Conservation (phyloP, 75 land plant genomes). For the Azolla pinnata region DNA sequence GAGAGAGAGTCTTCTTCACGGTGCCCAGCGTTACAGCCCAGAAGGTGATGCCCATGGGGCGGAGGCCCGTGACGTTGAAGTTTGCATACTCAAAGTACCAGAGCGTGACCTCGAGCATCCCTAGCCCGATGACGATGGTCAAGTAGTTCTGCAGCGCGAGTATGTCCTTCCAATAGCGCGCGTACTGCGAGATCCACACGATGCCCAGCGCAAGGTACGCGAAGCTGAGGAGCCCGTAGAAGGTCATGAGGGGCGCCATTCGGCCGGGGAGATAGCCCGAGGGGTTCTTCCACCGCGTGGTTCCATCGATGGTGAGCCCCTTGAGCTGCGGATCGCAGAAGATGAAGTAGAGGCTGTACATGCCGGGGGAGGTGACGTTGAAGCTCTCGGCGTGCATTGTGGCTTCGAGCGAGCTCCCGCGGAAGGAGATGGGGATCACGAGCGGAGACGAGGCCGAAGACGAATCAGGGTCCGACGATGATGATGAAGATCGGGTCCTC, state of each 20-base stretch:
- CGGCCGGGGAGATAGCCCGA: conserved; percentile 80
- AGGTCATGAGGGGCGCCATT: conserved; percentile 78
- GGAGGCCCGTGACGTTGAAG: conserved; percentile 60
- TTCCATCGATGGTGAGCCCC: conserved; percentile 50
- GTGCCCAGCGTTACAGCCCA: conserved; percentile 84
- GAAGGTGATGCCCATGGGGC: conserved; percentile 70
- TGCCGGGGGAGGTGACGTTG: conserved; percentile 55
- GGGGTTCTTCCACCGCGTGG: conserved; percentile 81
- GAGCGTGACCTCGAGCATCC: conserved; percentile 76
- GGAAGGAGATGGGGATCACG: conserved; percentile 28
- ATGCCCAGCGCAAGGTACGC: conserved; percentile 64
- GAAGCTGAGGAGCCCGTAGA: conserved; percentile 69
- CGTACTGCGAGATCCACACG: conserved; percentile 67
- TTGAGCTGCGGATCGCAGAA: conserved; percentile 68
- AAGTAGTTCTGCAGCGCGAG: conserved; percentile 76
- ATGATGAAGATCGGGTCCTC: too few relatives aligned
- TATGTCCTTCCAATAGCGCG: conserved; percentile 71
- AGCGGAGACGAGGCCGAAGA: too few relatives aligned
- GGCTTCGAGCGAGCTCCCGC: conserved; percentile 29
- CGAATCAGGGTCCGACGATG: conserved; percentile 42
- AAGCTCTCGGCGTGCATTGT: conserved; percentile 26
- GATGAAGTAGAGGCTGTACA: conserved; percentile 77
- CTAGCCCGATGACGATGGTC: conserved; percentile 63
- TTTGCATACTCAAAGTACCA: conserved; percentile 89
- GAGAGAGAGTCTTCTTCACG: conserved; percentile 71